Evolutionary conservation across 345 rosid species (phyloP), one percentile per base, ranked within the genome.

Genomic region (Eucalyptus erythrocorys): DNA sequence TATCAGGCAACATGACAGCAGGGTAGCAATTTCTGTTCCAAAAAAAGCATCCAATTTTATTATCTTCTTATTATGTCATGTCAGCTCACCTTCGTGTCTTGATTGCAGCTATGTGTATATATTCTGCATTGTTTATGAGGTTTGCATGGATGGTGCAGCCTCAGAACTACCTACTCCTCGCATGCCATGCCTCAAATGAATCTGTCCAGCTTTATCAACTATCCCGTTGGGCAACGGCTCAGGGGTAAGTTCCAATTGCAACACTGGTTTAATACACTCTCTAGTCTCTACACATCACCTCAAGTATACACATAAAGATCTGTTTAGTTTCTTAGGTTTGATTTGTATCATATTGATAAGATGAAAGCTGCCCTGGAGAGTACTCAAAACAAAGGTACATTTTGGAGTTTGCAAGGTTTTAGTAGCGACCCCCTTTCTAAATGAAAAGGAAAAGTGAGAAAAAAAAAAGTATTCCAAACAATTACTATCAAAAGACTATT

Each of bases 171-270:
- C 64, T 86, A 43, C 87, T 86, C 90, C 94, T 97, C 86, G 97
- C 96, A 86, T 98, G 99, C 85, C 99, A 96, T 94, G 99, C 94
- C 89, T 98, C 99, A 42, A 98, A 96, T 85, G 99, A 98, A 94
- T 94, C 95, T 51, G 99, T 98, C 89, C 99, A 98, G 91, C 98
- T 97, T 89, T 98, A 96, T 92, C 96, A 97, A 87, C 92, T 98
- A 79, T 96, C 99, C 4, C 96, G 99, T 32, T 98, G 99, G 98
- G 99, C 97, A 64, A 92, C 89, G 91, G 92, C 93, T 88, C 91
- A 94, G 85, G 96, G 98, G 98, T 94, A 92, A 93, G 93, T 48
- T 49, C 87, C 76, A 42, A 51, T 51, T 13, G 55, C 86, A 76
- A 68, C 86, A 45, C 40, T 49, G 53, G 53, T 49, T 53, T 53